Evolutionary conservation across 2,329 filamentous ascomycete species (phyloP).

Genomic region (Microthyrium microscopicum): DNA sequence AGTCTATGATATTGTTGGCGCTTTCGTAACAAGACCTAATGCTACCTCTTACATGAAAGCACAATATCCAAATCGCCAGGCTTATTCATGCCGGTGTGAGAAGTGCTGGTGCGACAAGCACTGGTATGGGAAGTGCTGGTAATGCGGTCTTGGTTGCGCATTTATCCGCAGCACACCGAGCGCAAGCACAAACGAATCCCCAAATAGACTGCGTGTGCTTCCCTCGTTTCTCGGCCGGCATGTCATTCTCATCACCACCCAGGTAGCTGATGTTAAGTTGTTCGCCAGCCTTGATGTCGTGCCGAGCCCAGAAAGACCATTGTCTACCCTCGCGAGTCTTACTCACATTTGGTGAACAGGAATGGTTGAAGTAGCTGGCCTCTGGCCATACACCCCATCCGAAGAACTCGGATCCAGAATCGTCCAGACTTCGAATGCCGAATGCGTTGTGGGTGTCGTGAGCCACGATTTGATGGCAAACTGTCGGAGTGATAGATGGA

Average conservation of each 20-base stretch:
- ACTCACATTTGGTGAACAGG: conserved; percentile 26
- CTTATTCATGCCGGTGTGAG: too few relatives aligned
- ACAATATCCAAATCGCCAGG: too few relatives aligned
- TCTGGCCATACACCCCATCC: conserved; percentile 30
- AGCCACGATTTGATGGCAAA: conserved; percentile 19
- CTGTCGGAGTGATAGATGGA: conserved; percentile 17
- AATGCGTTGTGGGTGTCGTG: conserved; percentile 31
- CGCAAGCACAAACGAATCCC: conserved; percentile 30
- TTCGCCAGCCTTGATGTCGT: conserved; percentile 21
- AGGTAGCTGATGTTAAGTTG: conserved; percentile 32
- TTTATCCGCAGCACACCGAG: conserved; percentile 18
- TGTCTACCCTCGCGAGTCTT: conserved; percentile 24
- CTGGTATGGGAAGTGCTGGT: too few relatives aligned
- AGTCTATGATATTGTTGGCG: too few relatives aligned
- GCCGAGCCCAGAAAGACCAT: conserved; percentile 24
- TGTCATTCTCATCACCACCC: conserved; percentile 28
- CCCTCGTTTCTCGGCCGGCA: conserved; percentile 21
- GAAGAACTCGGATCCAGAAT: conserved; percentile 31
- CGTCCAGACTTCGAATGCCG: conserved; percentile 27
- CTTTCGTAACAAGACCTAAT: too few relatives aligned
- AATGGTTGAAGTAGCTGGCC: conserved; percentile 33
- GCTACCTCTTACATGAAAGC: too few relatives aligned
- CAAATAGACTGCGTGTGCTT: conserved; percentile 23
- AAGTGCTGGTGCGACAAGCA: too few relatives aligned
- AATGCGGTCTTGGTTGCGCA: too few relatives aligned